Conservation (phyloP, 2,329 filamentous ascomycete genomes). For the Pleochaeta shiraiana region DNA sequence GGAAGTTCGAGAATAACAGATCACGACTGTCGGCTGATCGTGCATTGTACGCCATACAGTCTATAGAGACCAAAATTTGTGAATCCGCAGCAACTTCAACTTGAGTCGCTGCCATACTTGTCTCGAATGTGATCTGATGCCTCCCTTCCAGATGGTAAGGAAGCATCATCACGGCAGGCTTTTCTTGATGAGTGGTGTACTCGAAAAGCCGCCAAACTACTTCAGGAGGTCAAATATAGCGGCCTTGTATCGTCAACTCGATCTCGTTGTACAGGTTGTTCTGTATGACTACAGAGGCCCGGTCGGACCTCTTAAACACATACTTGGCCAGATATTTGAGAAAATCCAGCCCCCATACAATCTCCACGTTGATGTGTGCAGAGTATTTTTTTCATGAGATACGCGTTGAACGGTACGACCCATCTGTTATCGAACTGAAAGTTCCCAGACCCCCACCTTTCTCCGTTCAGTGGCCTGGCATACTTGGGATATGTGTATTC, state of each 20-base stretch:
- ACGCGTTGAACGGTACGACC: not conserved
- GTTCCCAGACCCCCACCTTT: not conserved
- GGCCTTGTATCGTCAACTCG: not conserved
- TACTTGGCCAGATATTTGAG: not conserved
- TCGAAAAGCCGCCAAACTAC: not conserved
- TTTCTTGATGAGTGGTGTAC: not conserved
- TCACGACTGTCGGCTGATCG: not conserved
- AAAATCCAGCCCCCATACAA: not conserved
- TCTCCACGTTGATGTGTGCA: not conserved
- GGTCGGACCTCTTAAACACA: not conserved
- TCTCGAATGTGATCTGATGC: not conserved
- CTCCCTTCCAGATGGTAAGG: not conserved
- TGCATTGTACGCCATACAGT: not conserved
- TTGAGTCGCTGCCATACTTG: not conserved
- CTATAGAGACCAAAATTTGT: not conserved
- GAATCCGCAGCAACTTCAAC: not conserved
- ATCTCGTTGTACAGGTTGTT: not conserved
- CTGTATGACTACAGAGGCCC: not conserved
- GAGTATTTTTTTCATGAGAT: not conserved
- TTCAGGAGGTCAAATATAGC: not conserved
- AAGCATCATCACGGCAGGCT: not conserved
- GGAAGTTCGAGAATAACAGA: not conserved
- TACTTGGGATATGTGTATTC: not conserved
- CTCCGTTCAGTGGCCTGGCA: not conserved
- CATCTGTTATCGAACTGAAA: not conserved